phyloP scores from a whole-genome alignment of 495 filamentous ascomycete genomes.

The Antarctomyces pellizariae region DNA sequence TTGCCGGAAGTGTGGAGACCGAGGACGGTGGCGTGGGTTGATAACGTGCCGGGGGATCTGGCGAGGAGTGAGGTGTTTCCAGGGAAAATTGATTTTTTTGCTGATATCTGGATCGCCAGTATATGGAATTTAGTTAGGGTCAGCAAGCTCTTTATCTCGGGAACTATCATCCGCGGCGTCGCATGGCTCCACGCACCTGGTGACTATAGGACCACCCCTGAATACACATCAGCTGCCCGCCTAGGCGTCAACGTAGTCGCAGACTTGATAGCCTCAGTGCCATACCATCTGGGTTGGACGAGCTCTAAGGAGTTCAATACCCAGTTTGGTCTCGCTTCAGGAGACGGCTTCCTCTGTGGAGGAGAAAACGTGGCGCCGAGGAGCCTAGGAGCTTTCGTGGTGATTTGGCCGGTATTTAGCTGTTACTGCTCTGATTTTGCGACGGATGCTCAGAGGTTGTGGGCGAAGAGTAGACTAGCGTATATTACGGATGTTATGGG shows the following conservation, averaged over 20 bases:
- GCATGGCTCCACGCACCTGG: conserved; percentile 26
- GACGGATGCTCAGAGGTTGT: conserved; percentile 24
- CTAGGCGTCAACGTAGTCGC: conserved; percentile 20
- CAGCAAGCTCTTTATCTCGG: conserved; percentile 20
- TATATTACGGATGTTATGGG: conserved; percentile 24
- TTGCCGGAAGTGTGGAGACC: conserved; percentile 18
- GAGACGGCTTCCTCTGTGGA: conserved; percentile 15
- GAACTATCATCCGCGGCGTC: conserved; percentile 23
- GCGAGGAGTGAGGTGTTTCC: conserved; percentile 22
- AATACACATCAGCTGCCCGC: conserved; percentile 21
- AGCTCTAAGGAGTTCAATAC: conserved; percentile 11
- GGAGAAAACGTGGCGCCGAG: conserved; percentile 15
- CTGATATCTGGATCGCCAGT: conserved; percentile 23
- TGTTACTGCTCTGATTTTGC: conserved; percentile 22
- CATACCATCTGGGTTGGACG: conserved; percentile 28
- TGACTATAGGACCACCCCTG: conserved; percentile 27
- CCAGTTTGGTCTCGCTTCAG: conserved; percentile 4
- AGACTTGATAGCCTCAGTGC: conserved; percentile 26
- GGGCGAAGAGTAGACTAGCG: conserved; percentile 20
- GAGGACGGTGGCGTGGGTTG: conserved; percentile 22
- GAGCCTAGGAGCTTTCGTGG: conserved; percentile 23
- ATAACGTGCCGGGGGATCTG: conserved; percentile 18
- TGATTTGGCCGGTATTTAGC: conserved; percentile 20
- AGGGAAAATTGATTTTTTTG: conserved; percentile 25
- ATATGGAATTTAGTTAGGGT: conserved; percentile 23